Evolutionary conservation across 331 rosid genomes (phyloP), one percentile per base, ranked within the genome.

Genomic region (Saraca asoca): DNA sequence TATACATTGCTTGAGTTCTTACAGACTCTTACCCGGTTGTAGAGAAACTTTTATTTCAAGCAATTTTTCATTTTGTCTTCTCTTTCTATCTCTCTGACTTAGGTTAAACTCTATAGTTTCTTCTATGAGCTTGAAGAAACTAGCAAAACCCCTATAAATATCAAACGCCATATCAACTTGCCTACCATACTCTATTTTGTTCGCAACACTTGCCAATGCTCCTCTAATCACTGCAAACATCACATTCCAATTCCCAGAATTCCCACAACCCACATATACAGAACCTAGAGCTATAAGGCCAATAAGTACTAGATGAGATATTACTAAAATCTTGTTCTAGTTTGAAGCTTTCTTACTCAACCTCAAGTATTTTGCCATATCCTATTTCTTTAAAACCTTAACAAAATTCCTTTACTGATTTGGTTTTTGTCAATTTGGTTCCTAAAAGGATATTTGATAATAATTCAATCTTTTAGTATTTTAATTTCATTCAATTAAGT

Each of bases 131-230:
- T 78, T 74, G 33, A 83, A 76, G 20, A 70, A 73, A 1, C 88
- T 85, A 56, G 7, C 15, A 42, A 20, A 19, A 43, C 44, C 62
- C 19, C 78, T 83, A 42, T 76, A 83, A 75, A 74, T 37, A 62
- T 83, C 85, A 76, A 79, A 76, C 64, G 76, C 71, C 88, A 79
- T 83, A 33, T 85, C 88, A 17, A 70, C 61, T 83, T 83, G 82
- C 15, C 82, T 78, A 11, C 88, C 88, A 79, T 83, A 85, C 75
- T 79, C 78, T 20, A 83, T 12, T 5, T 80, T 67, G 65, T 79
- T 83, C 37, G 76, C 85, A 37, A 77, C 74, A 68, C 74, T 66
- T 5, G 78, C 85, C 64, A 77, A 66, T 10, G 68, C 76, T 42
- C 88, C 88, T 0, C 76, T 72, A 10, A 70, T 57, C 12, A 83